These are phyloP conservation scores for Boletus smithii DNA, from an alignment of 1,284 basidiomycete genomes.

Conservation along the genomic window DNA sequence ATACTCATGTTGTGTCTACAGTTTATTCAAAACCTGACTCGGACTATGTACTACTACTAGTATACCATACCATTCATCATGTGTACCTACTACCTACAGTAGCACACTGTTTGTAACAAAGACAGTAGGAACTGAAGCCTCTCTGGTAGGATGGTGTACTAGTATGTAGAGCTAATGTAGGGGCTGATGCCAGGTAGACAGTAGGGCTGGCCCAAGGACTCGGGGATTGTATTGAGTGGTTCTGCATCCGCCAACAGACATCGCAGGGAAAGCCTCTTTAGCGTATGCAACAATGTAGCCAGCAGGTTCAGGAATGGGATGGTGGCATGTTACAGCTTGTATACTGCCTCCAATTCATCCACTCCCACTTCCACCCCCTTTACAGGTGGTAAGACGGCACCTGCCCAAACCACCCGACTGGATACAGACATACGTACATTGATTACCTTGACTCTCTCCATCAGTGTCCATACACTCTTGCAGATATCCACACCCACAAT, in stretches of 20 bases:
- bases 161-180: conserved; percentile 76
- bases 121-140: too few species aligned
- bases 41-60: too few species aligned
- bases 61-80: too few species aligned
- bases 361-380: conserved; percentile 79
- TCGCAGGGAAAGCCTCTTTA: conserved; percentile 61
- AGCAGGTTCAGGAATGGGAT: conserved; percentile 86
- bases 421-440: conserved; percentile 53
- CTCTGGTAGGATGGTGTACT: too few species aligned
- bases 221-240: conserved; percentile 70
- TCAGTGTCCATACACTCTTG: conserved; percentile 75
- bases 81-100: too few species aligned
- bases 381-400: conserved; percentile 45
- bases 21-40: too few species aligned
- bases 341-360: conserved; percentile 80
- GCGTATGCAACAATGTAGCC: conserved; percentile 74
- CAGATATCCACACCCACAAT: conserved; percentile 74
- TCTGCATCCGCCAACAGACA: conserved; percentile 60
- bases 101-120: too few species aligned
- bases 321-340: conserved; percentile 81
- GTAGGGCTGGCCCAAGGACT: conserved; percentile 71
- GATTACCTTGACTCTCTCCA: conserved; percentile 84
- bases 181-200: conserved; percentile 73
- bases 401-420: conserved; percentile 32
- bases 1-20: too few species aligned